These are phyloP conservation scores for Zygotorulaspora chibaensis DNA, from an alignment of 805 yeast genomes.

Conservation along the genomic window DNA sequence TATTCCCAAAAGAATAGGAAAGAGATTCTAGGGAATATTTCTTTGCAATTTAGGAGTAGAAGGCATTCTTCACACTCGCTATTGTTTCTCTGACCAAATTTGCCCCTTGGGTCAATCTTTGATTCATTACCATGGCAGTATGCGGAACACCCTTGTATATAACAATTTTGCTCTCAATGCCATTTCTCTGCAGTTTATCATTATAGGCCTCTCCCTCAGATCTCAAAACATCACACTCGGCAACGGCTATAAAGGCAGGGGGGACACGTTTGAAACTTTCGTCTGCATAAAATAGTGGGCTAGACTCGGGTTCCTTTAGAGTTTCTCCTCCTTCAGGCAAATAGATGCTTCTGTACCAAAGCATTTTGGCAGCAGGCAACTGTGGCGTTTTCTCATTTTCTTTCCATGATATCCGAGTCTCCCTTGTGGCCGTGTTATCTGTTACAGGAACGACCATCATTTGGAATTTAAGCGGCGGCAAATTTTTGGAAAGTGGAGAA, in stretches of 20 bases:
- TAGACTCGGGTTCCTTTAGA: constrained; percentile 35
- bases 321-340: constrained; percentile 35
- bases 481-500: constrained; percentile 18
- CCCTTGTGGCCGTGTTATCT: constrained; percentile 40
- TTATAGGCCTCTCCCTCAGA: constrained; percentile 44
- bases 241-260: constrained; percentile 41
- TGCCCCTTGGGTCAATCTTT: constrained; percentile 35
- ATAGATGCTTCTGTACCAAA: constrained; percentile 43
- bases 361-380: constrained; percentile 43
- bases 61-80: constrained; percentile 32
- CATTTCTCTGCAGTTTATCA: constrained; percentile 37
- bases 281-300: constrained; percentile 41
- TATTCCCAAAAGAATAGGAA: no score
- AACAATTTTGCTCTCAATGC: constrained; percentile 34
- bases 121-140: constrained; percentile 48
- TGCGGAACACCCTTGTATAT: constrained; percentile 45
- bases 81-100: constrained; percentile 35
- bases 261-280: constrained; percentile 39
- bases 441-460: constrained; percentile 43
- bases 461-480: constrained; percentile 40
- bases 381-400: constrained; percentile 41
- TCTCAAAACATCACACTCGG: constrained; percentile 43
- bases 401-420: constrained; percentile 38
- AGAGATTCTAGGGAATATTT: no score
- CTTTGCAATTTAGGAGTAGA: no score